Conservation (phyloP, 139 green algal species). For the Chlamydomonas urium region DNA sequence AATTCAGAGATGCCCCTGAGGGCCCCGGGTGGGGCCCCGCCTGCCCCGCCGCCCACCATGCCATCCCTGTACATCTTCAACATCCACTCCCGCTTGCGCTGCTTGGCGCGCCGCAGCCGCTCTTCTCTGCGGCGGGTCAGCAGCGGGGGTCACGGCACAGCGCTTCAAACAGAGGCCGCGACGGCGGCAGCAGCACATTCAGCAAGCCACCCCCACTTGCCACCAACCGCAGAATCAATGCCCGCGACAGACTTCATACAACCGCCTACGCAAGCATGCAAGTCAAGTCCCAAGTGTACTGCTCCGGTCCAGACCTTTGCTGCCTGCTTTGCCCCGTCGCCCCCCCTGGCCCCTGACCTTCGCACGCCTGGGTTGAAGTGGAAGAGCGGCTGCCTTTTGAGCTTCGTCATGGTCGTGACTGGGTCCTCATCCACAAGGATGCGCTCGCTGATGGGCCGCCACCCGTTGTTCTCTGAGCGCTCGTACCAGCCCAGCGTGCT, state of each 20-base stretch:
- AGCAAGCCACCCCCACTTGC: too few relatives aligned
- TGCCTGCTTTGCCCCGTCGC: too few relatives aligned
- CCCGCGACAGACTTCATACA: too few relatives aligned
- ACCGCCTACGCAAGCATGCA: too few relatives aligned
- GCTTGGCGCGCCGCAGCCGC: conserved; percentile 29
- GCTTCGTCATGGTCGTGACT: conserved; percentile 20
- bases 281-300: too few relatives aligned
- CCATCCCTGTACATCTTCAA: conserved; percentile 48
- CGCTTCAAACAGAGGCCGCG: too few relatives aligned
- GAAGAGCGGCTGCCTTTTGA: conserved; percentile 33
- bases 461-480: conserved; percentile 68
- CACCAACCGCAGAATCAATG: too few relatives aligned
- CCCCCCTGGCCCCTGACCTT: conserved; percentile 23
- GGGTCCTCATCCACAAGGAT: conserved; percentile 45
- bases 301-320: too few relatives aligned
- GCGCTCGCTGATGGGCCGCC: conserved; percentile 58
- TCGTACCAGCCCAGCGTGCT: conserved; percentile 57
- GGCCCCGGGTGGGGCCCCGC: too few relatives aligned
- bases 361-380: conserved; percentile 40
- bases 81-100: conserved; percentile 51
- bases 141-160: too few relatives aligned
- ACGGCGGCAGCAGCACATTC: too few relatives aligned
- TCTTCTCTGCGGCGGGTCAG: background rate
- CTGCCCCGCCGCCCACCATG: background rate
- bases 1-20: too few relatives aligned